phyloP scores from a whole-genome alignment of 169 alveolate species.

The Eimeria praecox region DNA sequence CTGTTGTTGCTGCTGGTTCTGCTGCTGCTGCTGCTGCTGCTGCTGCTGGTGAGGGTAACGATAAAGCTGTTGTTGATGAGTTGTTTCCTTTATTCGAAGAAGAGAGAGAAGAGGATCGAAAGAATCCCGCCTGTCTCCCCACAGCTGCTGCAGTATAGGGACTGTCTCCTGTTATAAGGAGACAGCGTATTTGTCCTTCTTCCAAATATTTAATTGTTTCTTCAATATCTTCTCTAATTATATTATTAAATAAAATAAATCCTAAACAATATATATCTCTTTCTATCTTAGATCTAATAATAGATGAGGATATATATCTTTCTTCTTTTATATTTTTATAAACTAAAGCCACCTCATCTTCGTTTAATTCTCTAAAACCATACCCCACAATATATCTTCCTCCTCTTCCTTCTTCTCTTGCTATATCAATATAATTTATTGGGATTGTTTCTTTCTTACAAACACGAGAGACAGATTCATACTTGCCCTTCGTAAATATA shows the following conservation, averaged over 20 bases:
- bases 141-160: slow-evolving; percentile 70
- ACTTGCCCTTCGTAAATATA: slow-evolving; percentile 34
- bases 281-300: slow-evolving; percentile 26
- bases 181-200: slow-evolving; percentile 34
- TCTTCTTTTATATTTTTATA: too few species aligned
- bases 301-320: too few species aligned
- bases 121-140: slow-evolving; percentile 45
- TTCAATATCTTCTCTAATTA: slow-evolving; percentile 10
- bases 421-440: neutral
- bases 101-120: neutral
- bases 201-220: slow-evolving; percentile 23
- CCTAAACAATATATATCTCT: neutral
- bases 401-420: neutral
- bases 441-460: slow-evolving; percentile 40
- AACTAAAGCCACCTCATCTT: too few species aligned
- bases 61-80: too few species aligned
- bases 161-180: slow-evolving; percentile 68
- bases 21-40: slow-evolving; percentile 5
- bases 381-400: slow-evolving; percentile 53
- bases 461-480: neutral
- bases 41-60: too few species aligned
- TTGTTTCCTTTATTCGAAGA: neutral
- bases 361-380: neutral
- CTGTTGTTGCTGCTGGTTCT: neutral
- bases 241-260: slow-evolving; percentile 25